A percentile compares a stretch with the other conserved stretches of the same genome.
phyloP scores from a whole-genome alignment of 176 grass and related monocot species.

The Sorghum bicolor region DNA sequence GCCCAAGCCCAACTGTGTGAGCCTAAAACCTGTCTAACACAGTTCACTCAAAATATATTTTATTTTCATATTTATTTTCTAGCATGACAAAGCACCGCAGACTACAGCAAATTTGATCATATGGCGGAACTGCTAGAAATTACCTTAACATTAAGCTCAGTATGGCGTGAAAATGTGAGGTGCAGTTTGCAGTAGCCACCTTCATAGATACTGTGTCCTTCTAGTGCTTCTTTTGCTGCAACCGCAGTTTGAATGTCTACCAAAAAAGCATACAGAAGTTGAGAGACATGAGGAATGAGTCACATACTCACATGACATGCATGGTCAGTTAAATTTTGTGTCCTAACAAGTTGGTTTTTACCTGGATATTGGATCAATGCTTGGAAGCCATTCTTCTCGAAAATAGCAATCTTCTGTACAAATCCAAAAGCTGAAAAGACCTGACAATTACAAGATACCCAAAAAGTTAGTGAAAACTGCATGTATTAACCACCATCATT shows the following conservation, averaged over 20 bases:
- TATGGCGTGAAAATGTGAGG: slow-evolving; percentile 72
- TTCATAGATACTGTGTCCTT: slow-evolving; percentile 84
- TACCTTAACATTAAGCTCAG: slow-evolving; percentile 87
- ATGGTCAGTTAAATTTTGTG: background rate
- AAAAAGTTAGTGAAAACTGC: slow-evolving; percentile 6
- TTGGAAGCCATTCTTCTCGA: slow-evolving; percentile 94
- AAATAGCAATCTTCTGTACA: slow-evolving; percentile 96
- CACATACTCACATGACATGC: background rate
- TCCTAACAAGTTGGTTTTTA: slow-evolving; percentile 31
- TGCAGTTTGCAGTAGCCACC: slow-evolving; percentile 87
- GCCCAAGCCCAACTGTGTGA: too few relatives aligned
- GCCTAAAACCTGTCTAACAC: background rate
- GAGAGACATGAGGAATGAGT: background rate
- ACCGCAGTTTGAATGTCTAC: slow-evolving; percentile 72
- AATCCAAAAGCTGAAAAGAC: slow-evolving; percentile 96
- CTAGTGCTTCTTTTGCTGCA: slow-evolving; percentile 58
- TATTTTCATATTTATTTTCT: background rate
- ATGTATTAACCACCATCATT: background rate
- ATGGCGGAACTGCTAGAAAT: background rate
- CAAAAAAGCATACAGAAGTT: slow-evolving; percentile 26
- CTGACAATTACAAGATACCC: slow-evolving; percentile 35
- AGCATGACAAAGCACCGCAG: background rate
- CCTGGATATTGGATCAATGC: slow-evolving; percentile 82
- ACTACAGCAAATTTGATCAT: background rate
- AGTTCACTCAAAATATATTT: background rate